Percentiles rank a stretch among this genome's conserved stretches.
Evolutionary conservation across 768 basidiomycete species (phyloP).

Genomic region (Saitozyma podzolica): DNA sequence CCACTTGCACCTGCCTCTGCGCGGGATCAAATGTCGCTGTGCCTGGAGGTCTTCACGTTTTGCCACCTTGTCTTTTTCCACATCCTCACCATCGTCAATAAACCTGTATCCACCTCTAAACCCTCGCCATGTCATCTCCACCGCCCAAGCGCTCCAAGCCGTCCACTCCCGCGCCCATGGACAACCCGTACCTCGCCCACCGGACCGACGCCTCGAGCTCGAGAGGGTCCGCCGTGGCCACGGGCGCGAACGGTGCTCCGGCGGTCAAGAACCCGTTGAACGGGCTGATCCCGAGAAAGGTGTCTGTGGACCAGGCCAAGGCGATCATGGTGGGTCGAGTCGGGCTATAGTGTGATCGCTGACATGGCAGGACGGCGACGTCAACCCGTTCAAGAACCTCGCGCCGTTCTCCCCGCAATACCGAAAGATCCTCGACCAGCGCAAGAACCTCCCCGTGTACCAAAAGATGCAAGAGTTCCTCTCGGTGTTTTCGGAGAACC

Average conservation of each 20-base stretch:
- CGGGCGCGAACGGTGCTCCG: constrained; percentile 19
- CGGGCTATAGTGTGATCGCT: background rate
- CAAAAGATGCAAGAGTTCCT: constrained; percentile 91
- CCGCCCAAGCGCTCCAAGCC: constrained; percentile 22
- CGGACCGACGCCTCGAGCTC: background rate
- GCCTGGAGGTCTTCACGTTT: too few species aligned
- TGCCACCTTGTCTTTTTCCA: too few species aligned
- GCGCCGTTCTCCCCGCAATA: constrained; percentile 73
- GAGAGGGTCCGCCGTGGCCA: constrained; percentile 2
- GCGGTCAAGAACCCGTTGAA: constrained; percentile 61
- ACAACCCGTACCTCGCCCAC: constrained; percentile 49
- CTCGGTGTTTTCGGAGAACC: constrained; percentile 74
- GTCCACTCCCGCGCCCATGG: constrained; percentile 11
- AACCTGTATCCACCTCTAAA: too few species aligned
- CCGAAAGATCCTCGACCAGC: constrained; percentile 76
- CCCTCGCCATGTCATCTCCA: constrained; percentile 16
- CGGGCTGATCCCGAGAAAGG: constrained; percentile 71
- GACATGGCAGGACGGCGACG: constrained; percentile 64
- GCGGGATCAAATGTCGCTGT: too few species aligned
- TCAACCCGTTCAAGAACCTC: constrained; percentile 83
- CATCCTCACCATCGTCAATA: too few species aligned
- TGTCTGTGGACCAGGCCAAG: constrained; percentile 66
- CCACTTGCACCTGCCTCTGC: too few species aligned
- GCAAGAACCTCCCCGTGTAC: constrained; percentile 88
- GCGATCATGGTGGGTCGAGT: constrained; percentile 67